These are phyloP conservation scores for Barbarea vulgaris DNA, from an alignment of 345 rosid genomes.

Conservation along the genomic window DNA sequence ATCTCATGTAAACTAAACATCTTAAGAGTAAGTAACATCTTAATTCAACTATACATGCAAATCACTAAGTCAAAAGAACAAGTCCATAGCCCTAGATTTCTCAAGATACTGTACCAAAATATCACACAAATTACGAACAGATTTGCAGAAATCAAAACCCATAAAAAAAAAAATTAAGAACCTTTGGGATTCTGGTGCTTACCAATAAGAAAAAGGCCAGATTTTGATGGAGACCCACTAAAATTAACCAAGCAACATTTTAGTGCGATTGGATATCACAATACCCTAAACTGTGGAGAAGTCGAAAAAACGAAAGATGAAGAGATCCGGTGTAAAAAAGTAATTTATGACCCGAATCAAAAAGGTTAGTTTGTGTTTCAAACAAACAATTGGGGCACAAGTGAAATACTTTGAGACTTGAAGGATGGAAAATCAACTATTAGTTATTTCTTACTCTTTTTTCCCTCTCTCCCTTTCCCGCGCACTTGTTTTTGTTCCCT, in stretches of 20 bases:
- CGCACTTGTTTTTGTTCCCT: not conserved
- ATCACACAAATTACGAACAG: not conserved
- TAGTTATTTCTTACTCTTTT: not conserved
- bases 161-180: not conserved
- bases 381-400: not conserved
- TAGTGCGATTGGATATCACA: not conserved
- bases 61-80: not conserved
- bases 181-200: not conserved
- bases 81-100: not conserved
- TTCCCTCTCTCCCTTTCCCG: constrained; percentile 34
- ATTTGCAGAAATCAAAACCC: not conserved
- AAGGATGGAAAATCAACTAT: constrained; percentile 14
- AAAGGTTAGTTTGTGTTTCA: not conserved
- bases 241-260: not conserved
- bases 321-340: not conserved
- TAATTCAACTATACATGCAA: constrained; percentile 18
- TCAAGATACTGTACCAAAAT: not conserved
- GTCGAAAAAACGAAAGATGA: not conserved
- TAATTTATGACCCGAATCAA: not conserved
- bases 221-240: constrained; percentile 15
- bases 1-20: too few relatives aligned
- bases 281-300: constrained; percentile 6
- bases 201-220: constrained; percentile 5
- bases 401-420: not conserved
- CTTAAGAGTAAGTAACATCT: not conserved